Evolutionary conservation across 306 rosid species (phyloP), one percentile per base, ranked within the genome.

Genomic region (Castanospermum australe): DNA sequence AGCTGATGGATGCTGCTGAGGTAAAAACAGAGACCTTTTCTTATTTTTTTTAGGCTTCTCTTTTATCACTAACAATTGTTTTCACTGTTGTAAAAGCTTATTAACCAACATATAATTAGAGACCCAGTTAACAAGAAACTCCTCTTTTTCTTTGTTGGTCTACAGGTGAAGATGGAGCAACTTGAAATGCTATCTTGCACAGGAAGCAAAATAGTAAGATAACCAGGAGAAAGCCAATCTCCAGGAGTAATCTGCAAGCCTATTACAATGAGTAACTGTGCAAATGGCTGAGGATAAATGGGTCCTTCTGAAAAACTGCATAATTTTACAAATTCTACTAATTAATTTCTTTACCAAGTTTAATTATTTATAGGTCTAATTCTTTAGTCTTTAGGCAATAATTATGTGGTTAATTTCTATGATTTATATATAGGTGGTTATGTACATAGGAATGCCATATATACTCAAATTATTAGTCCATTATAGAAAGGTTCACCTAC

Each of bases 341-440:
- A 78, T 80, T 25, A 75, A 35, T 44, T 78, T 62, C 41, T 42
- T 62, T 44, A 18, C 68, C 69, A 71, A 48, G 79, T 67, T 73
- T 67, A 22, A 50, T 79, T 8, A 83, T 65, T 57, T 70, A 39
- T 71, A 52, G 52, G 69, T 79, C 73, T 56, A 33, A 82, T 86
- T 86, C 85, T 82, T 86, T 86, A 82, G 80, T 75, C 77, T 75
- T n/a, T 82, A 87, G 89, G 84, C 83, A 82, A 81, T 87, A 87
- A 79, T 67, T 78, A 14, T 66, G n/a, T 67, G 76, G 76, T 71
- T 79, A 65, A 59, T 69, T 57, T 77, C 3, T 71, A 67, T 64
- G 63, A 30, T 71, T 67, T 72, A 61, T 77, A 50, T 78, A 67
- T 75, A 81, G 87, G 78, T 83, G 83, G 72, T 48, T 69, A 28